phyloP scores from a whole-genome alignment of 768 basidiomycete genomes.

The Obba rivulosa region DNA sequence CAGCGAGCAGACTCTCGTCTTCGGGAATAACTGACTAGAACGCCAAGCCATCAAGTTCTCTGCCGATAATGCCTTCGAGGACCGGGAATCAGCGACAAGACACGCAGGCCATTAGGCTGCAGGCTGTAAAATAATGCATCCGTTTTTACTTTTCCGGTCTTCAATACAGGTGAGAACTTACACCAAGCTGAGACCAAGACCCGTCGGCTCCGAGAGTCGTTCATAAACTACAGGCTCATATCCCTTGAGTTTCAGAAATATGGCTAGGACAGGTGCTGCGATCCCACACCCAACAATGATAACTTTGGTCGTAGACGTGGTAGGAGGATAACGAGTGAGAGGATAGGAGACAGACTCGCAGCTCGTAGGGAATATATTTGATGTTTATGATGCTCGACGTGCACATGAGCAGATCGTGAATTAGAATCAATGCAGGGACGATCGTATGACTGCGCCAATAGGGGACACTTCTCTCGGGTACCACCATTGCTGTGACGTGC shows the following conservation, averaged over 20 bases:
- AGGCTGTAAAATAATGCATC: conserved; percentile 1
- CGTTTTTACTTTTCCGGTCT: not conserved
- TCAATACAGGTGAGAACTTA: conserved; percentile 9
- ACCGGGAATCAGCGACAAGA: conserved; percentile 11
- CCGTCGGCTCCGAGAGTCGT: conserved; percentile 12
- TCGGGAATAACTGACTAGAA: conserved; percentile 14
- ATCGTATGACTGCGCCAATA: too few relatives aligned
- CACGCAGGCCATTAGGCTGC: conserved; percentile 13
- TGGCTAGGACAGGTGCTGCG: conserved; percentile 34
- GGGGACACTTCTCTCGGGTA: too few relatives aligned
- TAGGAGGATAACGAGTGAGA: too few relatives aligned
- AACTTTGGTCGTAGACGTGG: conserved; percentile 22
- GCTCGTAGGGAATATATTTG: too few relatives aligned
- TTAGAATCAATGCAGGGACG: too few relatives aligned
- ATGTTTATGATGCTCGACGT: too few relatives aligned
- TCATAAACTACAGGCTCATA: conserved; percentile 35
- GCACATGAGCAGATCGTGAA: too few relatives aligned
- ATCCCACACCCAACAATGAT: conserved; percentile 36
- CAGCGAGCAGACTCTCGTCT: conserved; percentile 24
- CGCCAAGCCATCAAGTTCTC: not conserved
- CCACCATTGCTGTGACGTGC: too few relatives aligned
- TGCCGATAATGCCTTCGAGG: conserved; percentile 7
- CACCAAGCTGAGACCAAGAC: conserved; percentile 30
- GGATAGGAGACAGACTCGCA: too few relatives aligned
- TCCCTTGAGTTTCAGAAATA: conserved; percentile 32